Evolutionary conservation across 257 asterid genomes (phyloP).

Genomic region (Dorcoceras hygrometricum): DNA sequence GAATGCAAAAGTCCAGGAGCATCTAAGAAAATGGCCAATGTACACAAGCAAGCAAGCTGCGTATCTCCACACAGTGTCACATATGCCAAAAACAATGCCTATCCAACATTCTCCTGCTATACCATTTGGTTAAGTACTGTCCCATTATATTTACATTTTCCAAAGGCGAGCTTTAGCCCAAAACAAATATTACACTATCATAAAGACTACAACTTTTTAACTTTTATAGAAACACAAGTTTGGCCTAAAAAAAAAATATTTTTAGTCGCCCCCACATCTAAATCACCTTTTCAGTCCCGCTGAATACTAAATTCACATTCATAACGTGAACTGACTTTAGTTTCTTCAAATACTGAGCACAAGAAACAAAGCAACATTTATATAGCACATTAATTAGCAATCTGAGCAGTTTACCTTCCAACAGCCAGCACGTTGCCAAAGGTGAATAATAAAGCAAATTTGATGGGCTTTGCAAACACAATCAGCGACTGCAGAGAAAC

Average conservation of each 20-base stretch:
- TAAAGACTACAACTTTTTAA: not conserved
- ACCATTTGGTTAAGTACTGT: not conserved
- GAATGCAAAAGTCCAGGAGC: conserved; percentile 4
- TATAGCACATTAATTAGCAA: conserved; percentile 9
- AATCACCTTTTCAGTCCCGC: not conserved
- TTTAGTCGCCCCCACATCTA: not conserved
- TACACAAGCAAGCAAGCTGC: not conserved
- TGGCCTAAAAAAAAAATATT: not conserved
- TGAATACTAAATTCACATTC: not conserved
- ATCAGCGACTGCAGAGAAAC: conserved; percentile 66
- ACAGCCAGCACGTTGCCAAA: conserved; percentile 83
- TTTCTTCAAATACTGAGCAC: too few species aligned
- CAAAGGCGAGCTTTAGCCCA: not conserved
- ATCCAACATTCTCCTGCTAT: not conserved
- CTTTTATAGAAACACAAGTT: not conserved
- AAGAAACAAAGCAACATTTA: not conserved
- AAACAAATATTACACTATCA: not conserved
- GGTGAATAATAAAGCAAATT: conserved; percentile 81
- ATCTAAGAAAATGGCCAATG: not conserved
- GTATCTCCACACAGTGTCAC: not conserved
- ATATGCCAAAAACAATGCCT: conserved; percentile 1
- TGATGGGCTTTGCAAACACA: conserved; percentile 78
- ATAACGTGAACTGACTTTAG: too few species aligned
- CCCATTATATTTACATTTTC: not conserved
- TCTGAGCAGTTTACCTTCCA: conserved; percentile 60